Evolutionary conservation across 176 grass and related monocot genomes (phyloP).

Genomic region (Themeda triandra): DNA sequence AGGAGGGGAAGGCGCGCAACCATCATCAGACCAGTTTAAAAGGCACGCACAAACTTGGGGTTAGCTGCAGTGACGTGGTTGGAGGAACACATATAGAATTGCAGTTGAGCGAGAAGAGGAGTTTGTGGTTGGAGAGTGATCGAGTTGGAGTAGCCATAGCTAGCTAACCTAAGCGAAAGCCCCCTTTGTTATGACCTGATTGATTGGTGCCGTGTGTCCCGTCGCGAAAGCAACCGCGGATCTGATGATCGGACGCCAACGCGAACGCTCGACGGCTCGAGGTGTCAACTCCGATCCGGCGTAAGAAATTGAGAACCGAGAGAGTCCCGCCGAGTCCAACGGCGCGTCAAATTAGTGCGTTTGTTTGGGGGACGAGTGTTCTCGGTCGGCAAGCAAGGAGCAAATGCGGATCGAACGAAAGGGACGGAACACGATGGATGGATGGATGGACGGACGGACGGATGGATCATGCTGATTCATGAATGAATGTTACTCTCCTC

Average conservation of each 20-base stretch:
- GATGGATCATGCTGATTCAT: neutral
- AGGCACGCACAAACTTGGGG: too few relatives aligned
- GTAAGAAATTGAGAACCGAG: too few relatives aligned
- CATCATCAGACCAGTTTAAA: too few relatives aligned
- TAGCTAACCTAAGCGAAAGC: neutral
- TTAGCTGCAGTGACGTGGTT: too few relatives aligned
- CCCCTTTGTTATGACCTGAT: conserved; percentile 6
- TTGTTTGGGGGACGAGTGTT: conserved; percentile 20
- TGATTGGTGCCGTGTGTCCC: conserved; percentile 24
- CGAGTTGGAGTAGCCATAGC: neutral
- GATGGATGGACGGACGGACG: neutral
- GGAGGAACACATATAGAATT: too few relatives aligned
- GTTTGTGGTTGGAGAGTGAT: neutral
- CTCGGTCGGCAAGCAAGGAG: conserved; percentile 50
- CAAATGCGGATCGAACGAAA: conserved; percentile 29
- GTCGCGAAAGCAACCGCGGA: conserved; percentile 45
- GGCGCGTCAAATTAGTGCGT: neutral
- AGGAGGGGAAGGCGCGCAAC: rapidly evolving
- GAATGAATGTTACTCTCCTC: neutral
- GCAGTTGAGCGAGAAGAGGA: neutral
- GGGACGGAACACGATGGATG: neutral
- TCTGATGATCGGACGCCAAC: neutral
- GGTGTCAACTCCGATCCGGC: conserved; percentile 13
- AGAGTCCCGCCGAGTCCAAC: too few relatives aligned
- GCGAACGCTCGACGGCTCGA: neutral